Evolutionary conservation across 2,329 filamentous ascomycete species (phyloP), one percentile per base, ranked within the genome.

Genomic region (Curvularia verruculosa): DNA sequence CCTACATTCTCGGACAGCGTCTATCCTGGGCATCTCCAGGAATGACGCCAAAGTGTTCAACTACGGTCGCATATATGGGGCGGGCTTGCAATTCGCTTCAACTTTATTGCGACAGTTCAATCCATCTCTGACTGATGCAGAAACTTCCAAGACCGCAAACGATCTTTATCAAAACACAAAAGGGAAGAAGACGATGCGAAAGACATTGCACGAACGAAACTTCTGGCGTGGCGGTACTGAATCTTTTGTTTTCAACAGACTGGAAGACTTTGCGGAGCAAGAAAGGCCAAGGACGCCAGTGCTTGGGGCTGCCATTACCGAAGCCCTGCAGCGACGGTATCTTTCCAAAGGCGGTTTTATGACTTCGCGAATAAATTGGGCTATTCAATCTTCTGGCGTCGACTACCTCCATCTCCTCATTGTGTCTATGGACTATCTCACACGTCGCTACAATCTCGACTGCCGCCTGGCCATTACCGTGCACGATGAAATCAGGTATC

Each of bases 21-120:
- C 85, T 5, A 99, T 99, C 55, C 78, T 99, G 2, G 94, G 93
- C 6, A 99, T 99, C 59, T 96, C 92, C 2, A 86, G 95, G 59
- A 97, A 97, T 69, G 88, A 97, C 70, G 95, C 95, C 56, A 99
- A 99, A 74, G 87, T 99, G 0, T 99, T 99, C 82, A 99, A 99
- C 75, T 99, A 99, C 68, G 96, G 96, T 7, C 91, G 96, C 39
- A 99, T 99, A 47, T 99, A 99, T 71, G 96, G 95, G n/a, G 96
- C 95, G 4, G 96, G 95, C 0, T 80, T 98, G 49, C 96, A 92
- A 67, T 99, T 99, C 72, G 95, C 95, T 0, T 88, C 90, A 2
- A 96, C 91, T 9, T 82, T 99, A 2, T 84, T 99, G 1, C 87
- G 93, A 7, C 95, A 98, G 71, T 99, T 99, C 80, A 97, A 98